phyloP scores from a whole-genome alignment of 306 rosid species.

The Ochetophila trinervis region DNA sequence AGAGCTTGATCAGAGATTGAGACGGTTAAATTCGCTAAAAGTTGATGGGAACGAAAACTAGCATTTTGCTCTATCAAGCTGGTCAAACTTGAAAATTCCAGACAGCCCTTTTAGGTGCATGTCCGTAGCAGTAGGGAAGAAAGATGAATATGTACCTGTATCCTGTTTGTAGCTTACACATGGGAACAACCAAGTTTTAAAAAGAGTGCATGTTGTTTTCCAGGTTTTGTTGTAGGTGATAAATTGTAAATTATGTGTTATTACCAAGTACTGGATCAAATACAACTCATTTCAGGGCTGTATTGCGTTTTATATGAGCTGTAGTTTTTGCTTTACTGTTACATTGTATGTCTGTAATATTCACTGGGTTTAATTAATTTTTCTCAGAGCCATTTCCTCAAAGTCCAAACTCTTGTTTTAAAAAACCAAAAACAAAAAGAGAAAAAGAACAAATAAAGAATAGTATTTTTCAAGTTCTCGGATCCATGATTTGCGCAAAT shows the following conservation, averaged over 20 bases:
- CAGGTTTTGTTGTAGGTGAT: slow-evolving; percentile 46
- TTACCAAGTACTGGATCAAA: slow-evolving; percentile 27
- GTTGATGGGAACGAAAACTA: slow-evolving; percentile 54
- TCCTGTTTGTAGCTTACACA: slow-evolving; percentile 18
- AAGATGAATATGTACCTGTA: slow-evolving; percentile 18
- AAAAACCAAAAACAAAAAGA: no score
- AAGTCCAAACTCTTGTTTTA: no score
- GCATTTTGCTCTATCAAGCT: slow-evolving; percentile 8
- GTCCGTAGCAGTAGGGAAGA: slow-evolving; percentile 20
- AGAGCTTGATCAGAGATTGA: slow-evolving; percentile 85
- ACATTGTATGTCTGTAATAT: neutral
- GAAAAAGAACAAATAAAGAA: no score
- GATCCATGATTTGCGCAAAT: no score
- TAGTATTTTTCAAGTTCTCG: no score
- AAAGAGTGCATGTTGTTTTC: slow-evolving; percentile 37
- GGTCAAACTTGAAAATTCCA: slow-evolving; percentile 33
- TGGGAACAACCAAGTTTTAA: slow-evolving; percentile 22
- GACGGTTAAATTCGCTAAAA: slow-evolving; percentile 68
- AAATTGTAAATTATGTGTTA: slow-evolving; percentile 53
- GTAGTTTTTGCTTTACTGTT: slow-evolving; percentile 21
- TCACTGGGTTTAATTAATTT: neutral
- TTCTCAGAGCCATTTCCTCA: no score
- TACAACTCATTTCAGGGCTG: slow-evolving; percentile 35
- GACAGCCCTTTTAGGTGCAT: slow-evolving; percentile 25
- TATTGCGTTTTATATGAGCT: slow-evolving; percentile 28